Conservation (phyloP, 805 yeast species). For the Lachancea sp. region DNA sequence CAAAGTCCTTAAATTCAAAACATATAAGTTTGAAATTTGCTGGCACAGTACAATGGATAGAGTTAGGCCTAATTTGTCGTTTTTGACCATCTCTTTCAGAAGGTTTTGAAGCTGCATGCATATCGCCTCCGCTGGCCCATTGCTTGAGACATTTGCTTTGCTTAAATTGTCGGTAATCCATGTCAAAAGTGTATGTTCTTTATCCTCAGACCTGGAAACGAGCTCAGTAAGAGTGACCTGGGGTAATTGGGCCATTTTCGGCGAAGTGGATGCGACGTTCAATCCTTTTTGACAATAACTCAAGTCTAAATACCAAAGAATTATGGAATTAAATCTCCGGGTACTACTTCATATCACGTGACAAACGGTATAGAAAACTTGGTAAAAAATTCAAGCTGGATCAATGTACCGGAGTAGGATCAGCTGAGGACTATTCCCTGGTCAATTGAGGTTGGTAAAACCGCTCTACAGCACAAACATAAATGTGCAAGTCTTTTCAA, state of each 20-base stretch:
- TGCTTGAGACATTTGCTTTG: background rate
- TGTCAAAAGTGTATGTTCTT: conserved; percentile 22
- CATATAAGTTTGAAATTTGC: conserved; percentile 19
- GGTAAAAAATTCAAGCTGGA: too few relatives aligned
- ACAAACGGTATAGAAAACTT: too few relatives aligned
- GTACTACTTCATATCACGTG: too few relatives aligned
- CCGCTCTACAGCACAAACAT: too few relatives aligned
- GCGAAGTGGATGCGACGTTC: background rate
- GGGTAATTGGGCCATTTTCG: background rate
- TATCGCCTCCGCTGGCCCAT: background rate
- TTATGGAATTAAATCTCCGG: too few relatives aligned
- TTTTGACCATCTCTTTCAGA: background rate
- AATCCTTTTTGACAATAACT: too few relatives aligned
- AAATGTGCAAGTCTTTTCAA: too few relatives aligned
- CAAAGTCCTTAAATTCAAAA: conserved; percentile 6
- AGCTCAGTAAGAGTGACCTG: background rate
- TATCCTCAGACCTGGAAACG: conserved; percentile 8
- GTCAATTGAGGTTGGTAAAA: too few relatives aligned
- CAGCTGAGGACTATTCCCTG: too few relatives aligned
- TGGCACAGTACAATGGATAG: background rate
- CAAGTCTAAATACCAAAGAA: too few relatives aligned
- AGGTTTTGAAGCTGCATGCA: background rate
- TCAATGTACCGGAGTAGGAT: too few relatives aligned
- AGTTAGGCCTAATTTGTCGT: background rate
- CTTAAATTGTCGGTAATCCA: conserved; percentile 3